Percentiles rank a stretch among this genome's conserved stretches.
These are phyloP conservation scores for Naganishia friedmannii DNA, from an alignment of 768 basidiomycete genomes.

Conservation along the genomic window DNA sequence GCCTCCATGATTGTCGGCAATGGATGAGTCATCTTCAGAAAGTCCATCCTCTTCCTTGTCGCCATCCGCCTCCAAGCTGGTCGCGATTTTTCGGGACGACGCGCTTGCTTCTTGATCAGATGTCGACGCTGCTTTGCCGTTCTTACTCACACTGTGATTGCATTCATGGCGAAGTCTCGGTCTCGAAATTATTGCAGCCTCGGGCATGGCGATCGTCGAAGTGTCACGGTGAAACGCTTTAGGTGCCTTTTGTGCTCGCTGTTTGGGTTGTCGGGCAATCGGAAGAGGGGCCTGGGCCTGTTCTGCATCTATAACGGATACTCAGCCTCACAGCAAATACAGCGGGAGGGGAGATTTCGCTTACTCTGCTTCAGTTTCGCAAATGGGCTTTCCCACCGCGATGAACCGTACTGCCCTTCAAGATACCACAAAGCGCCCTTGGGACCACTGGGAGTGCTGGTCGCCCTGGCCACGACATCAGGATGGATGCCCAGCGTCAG, in stretches of 20 bases:
- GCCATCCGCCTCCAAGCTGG: background rate
- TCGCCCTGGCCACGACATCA: background rate
- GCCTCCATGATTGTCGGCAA: background rate
- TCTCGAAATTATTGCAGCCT: no score
- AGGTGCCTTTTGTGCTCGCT: no score
- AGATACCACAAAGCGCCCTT: slow-evolving; percentile 18
- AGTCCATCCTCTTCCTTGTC: background rate
- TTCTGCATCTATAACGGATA: background rate
- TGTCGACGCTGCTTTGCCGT: background rate
- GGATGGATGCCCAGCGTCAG: slow-evolving; percentile 1
- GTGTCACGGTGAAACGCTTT: no score
- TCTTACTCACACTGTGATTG: background rate
- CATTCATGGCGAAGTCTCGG: background rate
- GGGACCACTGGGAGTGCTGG: background rate
- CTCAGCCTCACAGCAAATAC: background rate
- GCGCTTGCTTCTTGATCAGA: background rate
- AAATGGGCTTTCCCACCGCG: slow-evolving; percentile 9
- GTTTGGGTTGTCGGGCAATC: no score
- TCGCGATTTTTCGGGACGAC: background rate
- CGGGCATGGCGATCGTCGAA: no score
- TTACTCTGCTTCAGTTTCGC: background rate
- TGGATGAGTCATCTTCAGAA: background rate
- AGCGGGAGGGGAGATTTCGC: background rate
- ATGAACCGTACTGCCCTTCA: slow-evolving; percentile 9
- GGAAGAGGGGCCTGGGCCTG: background rate